Evolutionary conservation across 2,329 filamentous ascomycete species (phyloP), one percentile per base, ranked within the genome.

Genomic region (Dothideomycetidae sp.): DNA sequence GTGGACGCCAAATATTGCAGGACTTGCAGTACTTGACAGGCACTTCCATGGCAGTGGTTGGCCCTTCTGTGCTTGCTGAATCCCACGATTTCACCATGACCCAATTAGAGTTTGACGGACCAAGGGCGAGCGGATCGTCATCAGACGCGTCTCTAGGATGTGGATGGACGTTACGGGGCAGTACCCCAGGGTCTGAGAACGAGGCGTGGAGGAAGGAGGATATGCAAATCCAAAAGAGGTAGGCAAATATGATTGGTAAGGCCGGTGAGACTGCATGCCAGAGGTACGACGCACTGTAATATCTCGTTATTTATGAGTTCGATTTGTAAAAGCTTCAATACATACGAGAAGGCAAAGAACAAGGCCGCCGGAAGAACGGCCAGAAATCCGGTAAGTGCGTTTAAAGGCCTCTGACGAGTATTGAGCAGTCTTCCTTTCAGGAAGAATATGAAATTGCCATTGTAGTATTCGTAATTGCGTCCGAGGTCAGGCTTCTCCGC

Each of bases 1-100:
- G 86, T 23, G 90, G 90, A 2, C 90, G 81, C 90, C 90, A 98
- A 48, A 98, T 86, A 52, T 85, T 85, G 66, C 90, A 98, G 12
- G 86, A 93, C 55, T 86, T 88, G 71, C 90, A 98, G 62, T 93
- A 94, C 62, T 98, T 96, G 43, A 88, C 86, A 0, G 90, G 90
- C 2, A 98, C 86, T 56, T 98, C 90, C 83, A 98, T 94, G 4
- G 86, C 86, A 5, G 85, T 63, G 7, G 73, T 48, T 5, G 43
- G 40, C 17, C 37, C 41, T 10, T 38, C 33, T 5, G 33, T 41
- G 10, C 75, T 42, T 78, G 78, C 26, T 79, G 73, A 7, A 84
- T 82, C 51, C 86, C 52, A 54, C 4, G 52, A 53, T 38, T 53
- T 52, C 48, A 96, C 81, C 64, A 93, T 74, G 5, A 82, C 81